A percentile compares a stretch with the other conserved stretches of the same genome.
These are phyloP conservation scores for Trametes polyzona DNA, from an alignment of 1,284 basidiomycete genomes.

Conservation along the genomic window DNA sequence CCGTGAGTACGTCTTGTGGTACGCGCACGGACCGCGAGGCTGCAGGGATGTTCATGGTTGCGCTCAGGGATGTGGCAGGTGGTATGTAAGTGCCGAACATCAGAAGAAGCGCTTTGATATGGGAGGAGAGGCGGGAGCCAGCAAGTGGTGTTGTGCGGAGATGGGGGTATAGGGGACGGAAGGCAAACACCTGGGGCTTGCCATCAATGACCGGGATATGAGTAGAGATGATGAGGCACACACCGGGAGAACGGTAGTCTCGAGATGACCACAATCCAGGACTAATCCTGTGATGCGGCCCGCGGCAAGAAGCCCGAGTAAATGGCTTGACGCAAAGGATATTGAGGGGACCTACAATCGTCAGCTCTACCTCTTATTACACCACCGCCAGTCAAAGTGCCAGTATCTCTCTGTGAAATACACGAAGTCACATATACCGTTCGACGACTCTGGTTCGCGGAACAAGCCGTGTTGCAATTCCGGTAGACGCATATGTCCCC, in stretches of 20 bases:
- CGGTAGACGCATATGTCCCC: no score
- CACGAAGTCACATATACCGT: no score
- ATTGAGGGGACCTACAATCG: conserved; percentile 80
- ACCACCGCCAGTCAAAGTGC: no score
- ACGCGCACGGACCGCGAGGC: conserved; percentile 66
- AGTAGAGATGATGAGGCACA: conserved; percentile 28
- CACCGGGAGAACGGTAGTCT: conserved; percentile 88
- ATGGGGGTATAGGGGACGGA: conserved; percentile 83
- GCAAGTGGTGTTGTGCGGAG: conserved; percentile 84
- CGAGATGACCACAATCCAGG: conserved; percentile 89
- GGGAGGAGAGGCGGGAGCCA: conserved; percentile 72
- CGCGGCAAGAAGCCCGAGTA: conserved; percentile 82
- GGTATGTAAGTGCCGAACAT: conserved; percentile 83
- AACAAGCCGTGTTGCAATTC: no score
- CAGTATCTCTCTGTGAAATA: no score
- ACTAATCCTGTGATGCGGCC: conserved; percentile 93
- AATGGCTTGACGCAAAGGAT: conserved; percentile 87
- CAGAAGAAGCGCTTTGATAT: conserved; percentile 78
- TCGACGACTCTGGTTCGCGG: no score
- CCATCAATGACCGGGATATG: background rate
- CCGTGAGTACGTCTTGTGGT: conserved; percentile 75
- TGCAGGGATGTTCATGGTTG: conserved; percentile 62
- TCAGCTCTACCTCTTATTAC: background rate
- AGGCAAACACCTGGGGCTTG: conserved; percentile 78
- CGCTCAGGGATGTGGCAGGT: conserved; percentile 70